A percentile compares a stretch with the other conserved stretches of the same genome.
phyloP scores from a whole-genome alignment of 257 asterid species.

The Solanum rostratum region DNA sequence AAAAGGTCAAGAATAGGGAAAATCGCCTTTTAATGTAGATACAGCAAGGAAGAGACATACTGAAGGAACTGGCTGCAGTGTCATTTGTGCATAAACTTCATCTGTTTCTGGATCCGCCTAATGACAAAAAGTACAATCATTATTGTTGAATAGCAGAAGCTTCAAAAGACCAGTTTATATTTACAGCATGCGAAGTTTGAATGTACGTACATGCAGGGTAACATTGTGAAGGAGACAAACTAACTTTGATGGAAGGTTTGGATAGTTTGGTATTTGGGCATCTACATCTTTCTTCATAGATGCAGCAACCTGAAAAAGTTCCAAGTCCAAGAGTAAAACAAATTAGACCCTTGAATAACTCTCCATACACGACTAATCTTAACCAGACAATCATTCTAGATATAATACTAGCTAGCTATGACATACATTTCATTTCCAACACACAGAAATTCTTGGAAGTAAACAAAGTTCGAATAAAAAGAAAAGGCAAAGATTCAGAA shows the following conservation, averaged over 20 bases:
- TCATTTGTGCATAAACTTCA: constrained; percentile 98
- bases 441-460: neutral
- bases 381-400: neutral
- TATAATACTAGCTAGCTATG: neutral
- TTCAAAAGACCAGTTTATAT: neutral
- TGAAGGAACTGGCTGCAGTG: constrained; percentile 74
- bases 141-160: neutral
- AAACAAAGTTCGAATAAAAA: neutral
- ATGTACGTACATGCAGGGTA: constrained; percentile 71
- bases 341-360: neutral
- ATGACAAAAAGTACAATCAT: neutral
- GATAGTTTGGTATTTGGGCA: constrained; percentile 69
- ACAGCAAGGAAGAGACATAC: neutral
- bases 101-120: constrained; percentile 97
- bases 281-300: constrained; percentile 95
- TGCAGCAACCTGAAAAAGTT: constrained; percentile 66
- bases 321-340: neutral
- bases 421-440: neutral
- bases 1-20: neutral
- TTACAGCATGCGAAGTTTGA: neutral
- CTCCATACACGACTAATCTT: neutral
- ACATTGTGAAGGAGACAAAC: constrained; percentile 86
- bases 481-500: neutral
- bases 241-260: constrained; percentile 88
- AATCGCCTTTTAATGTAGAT: neutral